These are phyloP conservation scores for Fusarium camptoceras DNA, from an alignment of 2,329 filamentous ascomycete species.

Conservation along the genomic window DNA sequence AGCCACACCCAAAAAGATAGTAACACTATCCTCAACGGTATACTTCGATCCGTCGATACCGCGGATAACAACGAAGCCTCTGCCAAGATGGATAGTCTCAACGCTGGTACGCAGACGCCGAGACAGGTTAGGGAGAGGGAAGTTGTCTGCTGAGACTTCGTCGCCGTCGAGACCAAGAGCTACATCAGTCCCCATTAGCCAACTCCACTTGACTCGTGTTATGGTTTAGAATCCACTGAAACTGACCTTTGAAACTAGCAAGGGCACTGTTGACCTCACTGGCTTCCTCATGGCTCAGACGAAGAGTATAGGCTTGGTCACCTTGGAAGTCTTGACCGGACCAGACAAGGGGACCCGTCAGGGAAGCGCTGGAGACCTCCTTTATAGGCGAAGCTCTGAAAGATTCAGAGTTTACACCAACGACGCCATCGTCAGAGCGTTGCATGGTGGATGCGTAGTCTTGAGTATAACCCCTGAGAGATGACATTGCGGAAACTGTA, in stretches of 20 bases:
- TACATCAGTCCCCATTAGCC: slow-evolving; percentile 26
- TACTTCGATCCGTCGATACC: slow-evolving; percentile 63
- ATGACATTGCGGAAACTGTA: slow-evolving; percentile 15
- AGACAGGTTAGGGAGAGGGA: slow-evolving; percentile 55
- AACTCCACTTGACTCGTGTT: neutral
- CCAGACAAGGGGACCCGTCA: slow-evolving; percentile 44
- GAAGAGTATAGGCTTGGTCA: slow-evolving; percentile 26
- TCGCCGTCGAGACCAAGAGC: slow-evolving; percentile 37
- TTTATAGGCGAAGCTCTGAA: slow-evolving; percentile 12
- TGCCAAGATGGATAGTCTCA: slow-evolving; percentile 54
- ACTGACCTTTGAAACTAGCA: slow-evolving; percentile 46
- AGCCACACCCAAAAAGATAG: slow-evolving; percentile 67
- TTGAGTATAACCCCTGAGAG: slow-evolving; percentile 23
- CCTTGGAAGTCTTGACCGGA: slow-evolving; percentile 40
- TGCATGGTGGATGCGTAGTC: slow-evolving; percentile 13
- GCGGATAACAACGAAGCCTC: slow-evolving; percentile 66
- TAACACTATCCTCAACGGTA: slow-evolving; percentile 64
- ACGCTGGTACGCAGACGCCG: slow-evolving; percentile 51
- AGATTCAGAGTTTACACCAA: slow-evolving; percentile 29
- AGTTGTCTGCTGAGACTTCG: slow-evolving; percentile 49
- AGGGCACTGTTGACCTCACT: slow-evolving; percentile 44
- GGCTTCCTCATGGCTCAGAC: slow-evolving; percentile 33
- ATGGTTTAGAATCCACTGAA: neutral
- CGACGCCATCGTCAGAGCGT: slow-evolving; percentile 9
- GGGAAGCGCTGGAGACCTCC: slow-evolving; percentile 4